Conservation (phyloP, 1,284 basidiomycete species). For the Cryptococcus wingfieldii region DNA sequence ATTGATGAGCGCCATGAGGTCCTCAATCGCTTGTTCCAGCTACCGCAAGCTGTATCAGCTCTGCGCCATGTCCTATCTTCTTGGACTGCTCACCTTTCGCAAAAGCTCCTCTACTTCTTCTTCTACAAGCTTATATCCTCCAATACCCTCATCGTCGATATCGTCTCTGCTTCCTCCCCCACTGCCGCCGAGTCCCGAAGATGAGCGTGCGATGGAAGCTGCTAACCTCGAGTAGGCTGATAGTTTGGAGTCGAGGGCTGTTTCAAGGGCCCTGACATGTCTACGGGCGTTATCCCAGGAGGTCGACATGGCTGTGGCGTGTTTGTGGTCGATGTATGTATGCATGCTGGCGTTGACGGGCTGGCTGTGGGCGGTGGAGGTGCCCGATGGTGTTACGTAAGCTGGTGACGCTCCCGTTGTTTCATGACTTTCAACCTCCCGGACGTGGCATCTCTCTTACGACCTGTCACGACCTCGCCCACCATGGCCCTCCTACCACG, state of each 20-base stretch:
- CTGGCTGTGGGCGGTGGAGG: background rate
- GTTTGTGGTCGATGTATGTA: background rate
- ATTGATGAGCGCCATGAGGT: conserved; percentile 63
- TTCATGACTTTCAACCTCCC: no score
- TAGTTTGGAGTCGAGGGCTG: conserved; percentile 82
- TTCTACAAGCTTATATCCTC: conserved; percentile 65
- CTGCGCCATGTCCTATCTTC: background rate
- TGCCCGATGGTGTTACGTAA: background rate
- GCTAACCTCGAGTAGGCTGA: conserved; percentile 83
- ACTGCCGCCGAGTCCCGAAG: conserved; percentile 11
- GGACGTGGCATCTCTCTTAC: background rate
- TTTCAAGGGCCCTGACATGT: conserved; percentile 85
- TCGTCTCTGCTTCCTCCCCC: conserved; percentile 26
- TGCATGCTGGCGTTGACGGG: background rate
- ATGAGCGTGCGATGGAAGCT: conserved; percentile 60
- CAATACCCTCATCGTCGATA: conserved; percentile 61
- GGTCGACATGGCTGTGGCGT: conserved; percentile 23
- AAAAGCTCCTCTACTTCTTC: conserved; percentile 78
- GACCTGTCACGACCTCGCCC: background rate
- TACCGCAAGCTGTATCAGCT: conserved; percentile 35
- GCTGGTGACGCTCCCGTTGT: no score
- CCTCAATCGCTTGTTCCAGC: conserved; percentile 78
- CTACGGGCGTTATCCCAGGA: conserved; percentile 59
- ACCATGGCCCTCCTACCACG: background rate
- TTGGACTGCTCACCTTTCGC: conserved; percentile 63